Base-by-base conservation (phyloP, 805 yeast species). In the Myxozyma melibiosi region DNA sequence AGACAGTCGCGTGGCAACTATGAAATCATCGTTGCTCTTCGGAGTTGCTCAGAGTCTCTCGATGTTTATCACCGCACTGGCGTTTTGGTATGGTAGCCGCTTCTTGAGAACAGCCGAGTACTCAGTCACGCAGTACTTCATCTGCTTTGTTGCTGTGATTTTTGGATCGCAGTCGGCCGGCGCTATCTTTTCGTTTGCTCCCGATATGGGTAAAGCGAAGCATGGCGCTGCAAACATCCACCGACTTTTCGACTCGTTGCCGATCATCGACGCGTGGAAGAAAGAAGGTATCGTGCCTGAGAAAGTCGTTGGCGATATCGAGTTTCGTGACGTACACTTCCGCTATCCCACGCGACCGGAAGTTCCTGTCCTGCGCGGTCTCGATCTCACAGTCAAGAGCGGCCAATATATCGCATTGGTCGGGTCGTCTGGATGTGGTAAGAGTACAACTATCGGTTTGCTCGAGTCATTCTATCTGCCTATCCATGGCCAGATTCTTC, bases 361-460 rank as follows among this genome's bases (percentile, higher is more conserved):
- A 18, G 68, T 67, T 16, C 62, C 66, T 14, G 68, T 69, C 7
- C 53, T 70, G 24, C 56, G 60, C 4, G 67, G 68, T 16, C 55
- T 69, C 25, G 58, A 62, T 40, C 53, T 69, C 30, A 41, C 50
- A 3, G 53, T 69, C 80, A 89, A 90, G 9, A 85, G 90, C 2
- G 96, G 96, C 5, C 73, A 84, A 65, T 89, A 86, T 66, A 91
- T 89, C 35, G 97, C 96, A 11, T 81, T 90, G 65, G 96, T 90
- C n/a, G 97, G 96, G 1, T 85, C 95, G 92, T 3, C 84, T 88
- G 24, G 96, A 6, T 67, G 70, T 22, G 90, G 41, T 69, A 76
- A 4, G 51, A 58, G 64, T 52, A 66, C 68, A 0, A 76, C 84
- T 7, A 75, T 83, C 4, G 85, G 83, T 62, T 69, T 84, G 20